These are phyloP conservation scores for Fusarium oxysporum DNA, from an alignment of 2,329 filamentous ascomycete genomes.

Conservation along the genomic window DNA sequence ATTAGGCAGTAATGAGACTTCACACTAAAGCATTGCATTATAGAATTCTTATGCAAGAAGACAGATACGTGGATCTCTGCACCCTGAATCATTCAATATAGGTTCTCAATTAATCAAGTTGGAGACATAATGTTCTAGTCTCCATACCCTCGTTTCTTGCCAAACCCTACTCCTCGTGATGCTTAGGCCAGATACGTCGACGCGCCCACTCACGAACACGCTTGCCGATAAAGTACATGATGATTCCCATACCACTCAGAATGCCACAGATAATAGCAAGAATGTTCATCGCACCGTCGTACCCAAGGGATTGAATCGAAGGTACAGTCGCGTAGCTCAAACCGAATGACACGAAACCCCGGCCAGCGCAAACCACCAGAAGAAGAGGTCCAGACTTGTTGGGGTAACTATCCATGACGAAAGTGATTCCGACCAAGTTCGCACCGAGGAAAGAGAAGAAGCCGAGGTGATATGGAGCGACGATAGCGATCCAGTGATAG, in stretches of 20 bases:
- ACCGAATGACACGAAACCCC: background rate
- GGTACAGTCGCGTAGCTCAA: constrained; percentile 12
- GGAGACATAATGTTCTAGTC: background rate
- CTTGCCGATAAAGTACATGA: constrained; percentile 5
- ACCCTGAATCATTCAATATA: background rate
- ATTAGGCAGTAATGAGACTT: background rate
- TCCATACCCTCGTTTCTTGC: background rate
- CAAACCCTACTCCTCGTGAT: background rate
- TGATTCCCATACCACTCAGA: background rate
- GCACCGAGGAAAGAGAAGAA: constrained; percentile 13
- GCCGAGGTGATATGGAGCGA: background rate
- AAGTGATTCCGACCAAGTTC: constrained; percentile 5
- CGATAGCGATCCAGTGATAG: constrained; percentile 16
- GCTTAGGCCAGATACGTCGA: constrained; percentile 8
- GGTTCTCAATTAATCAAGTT: background rate
- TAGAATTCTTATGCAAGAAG: background rate
- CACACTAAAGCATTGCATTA: no score
- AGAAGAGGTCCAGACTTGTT: constrained; percentile 5
- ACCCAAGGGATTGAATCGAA: background rate
- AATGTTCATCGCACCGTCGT: constrained; percentile 16
- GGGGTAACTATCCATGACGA: constrained; percentile 15
- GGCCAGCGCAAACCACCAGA: constrained; percentile 1
- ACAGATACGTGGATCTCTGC: background rate
- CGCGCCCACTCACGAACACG: constrained; percentile 16
- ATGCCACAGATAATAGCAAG: constrained; percentile 7